Base-by-base conservation (phyloP, 2,329 filamentous ascomycete species). In the Aureobasidium sp. region DNA sequence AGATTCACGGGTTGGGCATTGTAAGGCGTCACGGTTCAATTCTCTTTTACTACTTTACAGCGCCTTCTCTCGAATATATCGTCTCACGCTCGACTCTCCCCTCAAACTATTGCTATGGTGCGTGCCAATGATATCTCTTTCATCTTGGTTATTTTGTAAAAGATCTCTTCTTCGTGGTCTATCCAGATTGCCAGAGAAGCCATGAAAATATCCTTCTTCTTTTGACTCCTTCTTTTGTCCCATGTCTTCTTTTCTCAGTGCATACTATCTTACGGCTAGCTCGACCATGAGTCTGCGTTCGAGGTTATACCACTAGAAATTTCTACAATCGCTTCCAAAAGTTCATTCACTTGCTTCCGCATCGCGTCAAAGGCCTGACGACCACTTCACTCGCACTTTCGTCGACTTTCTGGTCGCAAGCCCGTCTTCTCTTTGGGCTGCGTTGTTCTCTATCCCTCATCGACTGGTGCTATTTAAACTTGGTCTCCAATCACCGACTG, bases 11-110 rank as follows among this genome's bases (percentile, higher is more conserved):
- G 57, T 60, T 60, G 57, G 47, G 57, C 57, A 60, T 60, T 60
- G 57, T 47, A 51, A 60, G 57, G 57, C 57, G 57, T 60, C 47
- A 49, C 39, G 57, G 57, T 21, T 21, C 29, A 51, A 51, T 59
- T 34, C 41, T 47, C 55, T 59, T 42, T 47, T 47, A 47, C 29
- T 47, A 13, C 37, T 51, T 50, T 45, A 47, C 37, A 60, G 37
- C 45, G 57, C 16, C 32, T 44, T 60, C n/a, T 50, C 27, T 51
- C 37, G n/a, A 51, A 60, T 60, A 42, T 29, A 60, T 51, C 27
- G 47, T 51, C 37, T 27, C 34, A n/a, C 29, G 36, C 34, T 44
- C 57, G 29, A 50, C 47, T 60, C 57, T 44, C 34, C 57, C 37
- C 47, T 60, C 42, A 37, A 14, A 41, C 25, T 14, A 21, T 25